A percentile compares a stretch with the other conserved stretches of the same genome.
Conservation (phyloP, 2,329 filamentous ascomycete genomes). For the Fusarium papillatum region DNA sequence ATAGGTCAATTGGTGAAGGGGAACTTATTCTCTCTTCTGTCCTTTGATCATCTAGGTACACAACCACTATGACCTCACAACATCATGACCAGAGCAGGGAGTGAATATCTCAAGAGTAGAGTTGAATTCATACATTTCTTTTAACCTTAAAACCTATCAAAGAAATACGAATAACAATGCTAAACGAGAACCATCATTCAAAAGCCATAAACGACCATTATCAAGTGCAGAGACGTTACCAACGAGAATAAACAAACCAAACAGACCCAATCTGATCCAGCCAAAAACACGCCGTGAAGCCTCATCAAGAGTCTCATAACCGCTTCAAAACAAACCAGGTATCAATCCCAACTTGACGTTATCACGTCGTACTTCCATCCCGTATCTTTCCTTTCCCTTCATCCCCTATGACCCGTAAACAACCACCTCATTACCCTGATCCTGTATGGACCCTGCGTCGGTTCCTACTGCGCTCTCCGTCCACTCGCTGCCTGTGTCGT, state of each 20-base stretch:
- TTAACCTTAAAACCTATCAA: slow-evolving; percentile 1
- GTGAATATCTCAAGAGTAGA: background rate
- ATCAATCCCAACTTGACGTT: slow-evolving; percentile 20
- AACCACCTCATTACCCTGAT: slow-evolving; percentile 51
- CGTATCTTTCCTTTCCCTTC: slow-evolving; percentile 10
- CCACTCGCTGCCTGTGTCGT: slow-evolving; percentile 62
- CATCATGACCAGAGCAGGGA: background rate
- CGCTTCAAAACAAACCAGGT: slow-evolving; percentile 23
- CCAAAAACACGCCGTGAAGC: slow-evolving; percentile 4
- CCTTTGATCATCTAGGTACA: background rate
- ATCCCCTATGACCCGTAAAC: slow-evolving; percentile 47
- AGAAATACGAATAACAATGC: slow-evolving; percentile 1
- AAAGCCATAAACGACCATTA: background rate
- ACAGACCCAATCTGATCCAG: background rate
- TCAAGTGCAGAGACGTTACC: background rate
- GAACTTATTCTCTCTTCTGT: background rate
- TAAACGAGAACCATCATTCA: background rate
- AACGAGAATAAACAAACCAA: background rate
- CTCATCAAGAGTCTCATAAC: slow-evolving; percentile 13
- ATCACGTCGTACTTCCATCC: slow-evolving; percentile 1
- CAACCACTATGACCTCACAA: background rate
- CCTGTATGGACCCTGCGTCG: slow-evolving; percentile 43
- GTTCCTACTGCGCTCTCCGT: slow-evolving; percentile 58
- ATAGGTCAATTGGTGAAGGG: background rate
- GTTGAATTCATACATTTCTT: slow-evolving; percentile 28